Percentiles rank a stretch among this genome's conserved stretches.
Conservation (phyloP, 768 basidiomycete genomes). For the Rhizopogon rudus region DNA sequence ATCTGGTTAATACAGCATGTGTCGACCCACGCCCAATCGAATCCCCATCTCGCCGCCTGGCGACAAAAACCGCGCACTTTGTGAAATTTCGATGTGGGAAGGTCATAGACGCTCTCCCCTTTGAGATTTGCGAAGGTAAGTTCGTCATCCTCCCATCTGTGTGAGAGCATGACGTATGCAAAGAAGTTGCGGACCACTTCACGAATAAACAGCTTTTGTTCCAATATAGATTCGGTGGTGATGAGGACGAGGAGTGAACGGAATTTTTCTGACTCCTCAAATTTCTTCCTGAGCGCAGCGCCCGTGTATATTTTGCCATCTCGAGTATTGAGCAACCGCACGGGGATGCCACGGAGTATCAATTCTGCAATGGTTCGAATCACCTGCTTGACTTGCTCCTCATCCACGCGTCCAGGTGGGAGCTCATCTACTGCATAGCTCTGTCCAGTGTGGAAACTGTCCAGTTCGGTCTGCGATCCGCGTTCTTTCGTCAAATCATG, state of each 20-base stretch:
- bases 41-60: slow-evolving; percentile 13
- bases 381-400: not conserved
- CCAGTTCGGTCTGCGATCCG: not conserved
- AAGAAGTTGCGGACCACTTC: slow-evolving; percentile 15
- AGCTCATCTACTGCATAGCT: not conserved
- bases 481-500: not conserved
- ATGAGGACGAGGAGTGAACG: not conserved
- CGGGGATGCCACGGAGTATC: slow-evolving; percentile 12
- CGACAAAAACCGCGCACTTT: slow-evolving; percentile 21
- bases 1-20: slow-evolving; percentile 26
- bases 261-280: slow-evolving; percentile 9
- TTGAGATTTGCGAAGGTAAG: not conserved
- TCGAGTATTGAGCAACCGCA: slow-evolving; percentile 19
- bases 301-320: slow-evolving; percentile 20
- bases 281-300: slow-evolving; percentile 10
- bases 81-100: not conserved
- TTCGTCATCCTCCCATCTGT: slow-evolving; percentile 19
- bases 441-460: not conserved
- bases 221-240: not conserved
- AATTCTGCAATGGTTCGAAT: not conserved
- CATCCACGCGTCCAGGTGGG: not conserved
- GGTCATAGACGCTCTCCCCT: slow-evolving; percentile 8
- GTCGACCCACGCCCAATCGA: slow-evolving; percentile 25
- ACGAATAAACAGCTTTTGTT: not conserved
- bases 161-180: slow-evolving; percentile 23